These are phyloP conservation scores for Pythium sukuiense DNA, from an alignment of 352 stramenopile species.

Conservation along the genomic window DNA sequence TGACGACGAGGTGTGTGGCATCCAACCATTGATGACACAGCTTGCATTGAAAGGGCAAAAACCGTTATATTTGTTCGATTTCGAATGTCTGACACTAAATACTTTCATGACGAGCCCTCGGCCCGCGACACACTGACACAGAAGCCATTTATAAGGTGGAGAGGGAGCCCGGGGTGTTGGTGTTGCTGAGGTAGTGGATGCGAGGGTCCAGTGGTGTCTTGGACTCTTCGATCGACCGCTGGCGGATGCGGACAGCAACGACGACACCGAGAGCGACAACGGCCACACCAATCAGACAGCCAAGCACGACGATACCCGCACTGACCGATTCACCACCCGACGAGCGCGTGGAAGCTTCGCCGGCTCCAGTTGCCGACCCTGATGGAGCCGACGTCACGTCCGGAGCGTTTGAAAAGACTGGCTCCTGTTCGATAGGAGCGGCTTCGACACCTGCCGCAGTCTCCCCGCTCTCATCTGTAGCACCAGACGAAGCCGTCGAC, in stretches of 20 bases:
- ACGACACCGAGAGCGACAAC: slow-evolving; percentile 44
- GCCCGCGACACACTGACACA: not conserved
- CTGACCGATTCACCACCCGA: slow-evolving; percentile 18
- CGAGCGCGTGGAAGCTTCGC: slow-evolving; percentile 35
- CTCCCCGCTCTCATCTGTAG: slow-evolving; percentile 7
- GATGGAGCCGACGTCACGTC: slow-evolving; percentile 18
- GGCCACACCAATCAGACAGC: slow-evolving; percentile 38
- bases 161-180: slow-evolving; percentile 1
- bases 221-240: slow-evolving; percentile 40
- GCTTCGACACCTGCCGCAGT: not conserved
- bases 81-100: slow-evolving; percentile 1
- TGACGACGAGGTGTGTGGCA: too few species aligned
- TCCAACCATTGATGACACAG: too few species aligned
- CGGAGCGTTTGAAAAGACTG: slow-evolving; percentile 3
- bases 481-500: not conserved
- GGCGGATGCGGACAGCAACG: slow-evolving; percentile 38
- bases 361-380: slow-evolving; percentile 10
- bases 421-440: slow-evolving; percentile 1
- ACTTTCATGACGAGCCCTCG: too few species aligned
- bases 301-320: slow-evolving; percentile 38
- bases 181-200: slow-evolving; percentile 27
- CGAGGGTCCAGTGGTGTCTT: slow-evolving; percentile 43
- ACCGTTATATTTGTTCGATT: not conserved
- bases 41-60: too few species aligned
- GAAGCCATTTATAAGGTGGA: slow-evolving; percentile 8